Conservation (phyloP, 1,284 basidiomycete species). For the Ganoderma lucidum region DNA sequence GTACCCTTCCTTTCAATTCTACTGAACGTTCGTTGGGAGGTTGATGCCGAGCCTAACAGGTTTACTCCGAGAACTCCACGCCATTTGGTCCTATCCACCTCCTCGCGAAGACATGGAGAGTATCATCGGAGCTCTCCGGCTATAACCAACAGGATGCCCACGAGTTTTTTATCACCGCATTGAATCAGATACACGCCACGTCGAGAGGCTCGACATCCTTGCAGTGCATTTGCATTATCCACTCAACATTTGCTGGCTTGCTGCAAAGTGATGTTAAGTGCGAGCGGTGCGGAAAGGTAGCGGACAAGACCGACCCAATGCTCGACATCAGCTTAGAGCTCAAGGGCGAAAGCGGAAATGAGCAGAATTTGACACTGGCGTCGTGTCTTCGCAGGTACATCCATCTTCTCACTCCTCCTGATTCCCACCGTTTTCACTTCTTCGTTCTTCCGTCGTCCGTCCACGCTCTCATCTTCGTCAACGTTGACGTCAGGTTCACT, state of each 20-base stretch:
- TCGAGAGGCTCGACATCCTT: slow-evolving; percentile 76
- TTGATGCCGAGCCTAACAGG: slow-evolving; percentile 49
- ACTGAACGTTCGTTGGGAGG: neutral
- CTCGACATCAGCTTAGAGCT: slow-evolving; percentile 93
- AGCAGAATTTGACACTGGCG: slow-evolving; percentile 66
- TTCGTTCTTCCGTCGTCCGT: slow-evolving; percentile 2
- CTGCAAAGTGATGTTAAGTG: slow-evolving; percentile 93
- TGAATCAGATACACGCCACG: slow-evolving; percentile 87
- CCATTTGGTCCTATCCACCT: slow-evolving; percentile 89
- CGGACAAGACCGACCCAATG: slow-evolving; percentile 88
- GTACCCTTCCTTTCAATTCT: slow-evolving; percentile 46
- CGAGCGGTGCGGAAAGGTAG: slow-evolving; percentile 78
- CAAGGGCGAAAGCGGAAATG: slow-evolving; percentile 57
- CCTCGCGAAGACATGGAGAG: slow-evolving; percentile 88
- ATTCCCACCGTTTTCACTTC: neutral
- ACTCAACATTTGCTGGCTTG: slow-evolving; percentile 89
- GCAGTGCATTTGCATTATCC: slow-evolving; percentile 91
- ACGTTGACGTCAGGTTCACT: slow-evolving; percentile 64
- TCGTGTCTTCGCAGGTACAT: slow-evolving; percentile 74
- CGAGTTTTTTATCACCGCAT: slow-evolving; percentile 85
- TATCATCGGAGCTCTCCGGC: slow-evolving; percentile 84
- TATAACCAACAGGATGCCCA: slow-evolving; percentile 96
- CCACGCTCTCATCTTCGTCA: slow-evolving; percentile 14
- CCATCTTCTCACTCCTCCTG: slow-evolving; percentile 12
- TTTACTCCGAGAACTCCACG: slow-evolving; percentile 72